Evolutionary conservation across 805 yeast species (phyloP).

Genomic region (Alloascoidea africana): DNA sequence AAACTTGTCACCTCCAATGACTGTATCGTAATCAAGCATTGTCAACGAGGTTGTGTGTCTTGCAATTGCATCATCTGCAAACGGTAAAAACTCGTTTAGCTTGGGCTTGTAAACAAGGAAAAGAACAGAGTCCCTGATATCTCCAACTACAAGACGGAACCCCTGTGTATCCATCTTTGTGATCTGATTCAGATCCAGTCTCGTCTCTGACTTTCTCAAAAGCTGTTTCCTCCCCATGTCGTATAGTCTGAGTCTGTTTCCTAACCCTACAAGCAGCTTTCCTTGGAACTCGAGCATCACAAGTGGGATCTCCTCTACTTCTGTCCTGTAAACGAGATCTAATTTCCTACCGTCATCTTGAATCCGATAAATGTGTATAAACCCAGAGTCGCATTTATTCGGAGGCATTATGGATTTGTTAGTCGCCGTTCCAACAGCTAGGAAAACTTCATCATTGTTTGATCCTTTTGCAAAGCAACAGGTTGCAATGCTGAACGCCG

Average conservation of each 20-base stretch:
- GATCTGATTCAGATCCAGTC: constrained; percentile 31
- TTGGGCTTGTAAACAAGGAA: constrained; percentile 35
- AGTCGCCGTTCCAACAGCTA: constrained; percentile 15
- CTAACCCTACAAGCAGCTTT: constrained; percentile 42
- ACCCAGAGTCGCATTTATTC: constrained; percentile 9
- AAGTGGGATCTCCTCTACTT: constrained; percentile 28
- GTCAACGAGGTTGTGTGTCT: constrained; percentile 49
- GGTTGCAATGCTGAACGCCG: constrained; percentile 24
- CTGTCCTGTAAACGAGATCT: constrained; percentile 43
- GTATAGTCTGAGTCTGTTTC: constrained; percentile 37
- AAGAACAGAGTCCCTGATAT: constrained; percentile 49
- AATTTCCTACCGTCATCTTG: constrained; percentile 23
- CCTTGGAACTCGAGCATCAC: constrained; percentile 44
- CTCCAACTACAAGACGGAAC: constrained; percentile 53
- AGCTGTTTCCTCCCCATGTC: constrained; percentile 73
- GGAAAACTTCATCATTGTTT: constrained; percentile 8
- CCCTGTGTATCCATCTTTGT: constrained; percentile 41
- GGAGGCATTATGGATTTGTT: constrained; percentile 13
- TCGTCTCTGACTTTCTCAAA: constrained; percentile 43
- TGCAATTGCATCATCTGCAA: constrained; percentile 55
- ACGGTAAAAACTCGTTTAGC: constrained; percentile 35
- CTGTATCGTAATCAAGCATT: constrained; percentile 59
- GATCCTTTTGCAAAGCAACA: constrained; percentile 15
- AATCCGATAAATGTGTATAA: constrained; percentile 15
- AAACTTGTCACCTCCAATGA: constrained; percentile 75